Evolutionary conservation across 352 stramenopile genomes (phyloP).

Genomic region (Phytophthora tubulina): DNA sequence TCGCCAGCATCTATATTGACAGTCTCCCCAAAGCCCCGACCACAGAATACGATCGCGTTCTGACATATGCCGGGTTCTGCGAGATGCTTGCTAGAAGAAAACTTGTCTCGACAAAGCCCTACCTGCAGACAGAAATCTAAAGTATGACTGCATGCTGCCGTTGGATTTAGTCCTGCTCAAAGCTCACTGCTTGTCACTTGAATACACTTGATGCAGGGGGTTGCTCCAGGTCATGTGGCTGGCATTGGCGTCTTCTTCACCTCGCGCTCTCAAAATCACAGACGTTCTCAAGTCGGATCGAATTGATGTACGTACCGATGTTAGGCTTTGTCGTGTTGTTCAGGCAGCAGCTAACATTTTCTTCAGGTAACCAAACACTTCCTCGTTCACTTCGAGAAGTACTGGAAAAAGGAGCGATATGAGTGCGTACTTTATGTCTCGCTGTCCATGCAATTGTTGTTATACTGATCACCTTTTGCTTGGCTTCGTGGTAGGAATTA

Average conservation of each 20-base stretch:
- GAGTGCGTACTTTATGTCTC: slow-evolving; percentile 44
- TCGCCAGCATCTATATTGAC: slow-evolving; percentile 80
- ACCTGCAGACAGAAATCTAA: slow-evolving; percentile 62
- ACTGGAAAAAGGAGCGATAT: slow-evolving; percentile 81
- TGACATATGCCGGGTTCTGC: slow-evolving; percentile 71
- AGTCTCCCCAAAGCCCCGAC: slow-evolving; percentile 62
- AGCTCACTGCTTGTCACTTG: neutral
- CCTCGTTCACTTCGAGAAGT: slow-evolving; percentile 81
- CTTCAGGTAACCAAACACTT: slow-evolving; percentile 71
- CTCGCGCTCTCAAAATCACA: slow-evolving; percentile 66
- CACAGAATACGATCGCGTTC: slow-evolving; percentile 69
- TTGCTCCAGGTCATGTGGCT: slow-evolving; percentile 90
- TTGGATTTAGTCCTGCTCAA: neutral
- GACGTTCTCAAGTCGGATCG: slow-evolving; percentile 80
- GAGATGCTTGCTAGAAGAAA: slow-evolving; percentile 72
- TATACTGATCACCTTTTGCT: slow-evolving; percentile 3
- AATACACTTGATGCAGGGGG: slow-evolving; percentile 37
- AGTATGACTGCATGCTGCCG: slow-evolving; percentile 39
- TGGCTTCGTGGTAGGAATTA: slow-evolving; percentile 55
- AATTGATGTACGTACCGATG: slow-evolving; percentile 44
- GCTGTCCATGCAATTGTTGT: neutral
- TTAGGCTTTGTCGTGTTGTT: neutral
- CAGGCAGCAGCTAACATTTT: neutral
- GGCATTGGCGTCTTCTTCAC: slow-evolving; percentile 61
- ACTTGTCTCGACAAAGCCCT: slow-evolving; percentile 46